Conservation (phyloP, 257 asterid species). For the Scutellaria galericulata region DNA sequence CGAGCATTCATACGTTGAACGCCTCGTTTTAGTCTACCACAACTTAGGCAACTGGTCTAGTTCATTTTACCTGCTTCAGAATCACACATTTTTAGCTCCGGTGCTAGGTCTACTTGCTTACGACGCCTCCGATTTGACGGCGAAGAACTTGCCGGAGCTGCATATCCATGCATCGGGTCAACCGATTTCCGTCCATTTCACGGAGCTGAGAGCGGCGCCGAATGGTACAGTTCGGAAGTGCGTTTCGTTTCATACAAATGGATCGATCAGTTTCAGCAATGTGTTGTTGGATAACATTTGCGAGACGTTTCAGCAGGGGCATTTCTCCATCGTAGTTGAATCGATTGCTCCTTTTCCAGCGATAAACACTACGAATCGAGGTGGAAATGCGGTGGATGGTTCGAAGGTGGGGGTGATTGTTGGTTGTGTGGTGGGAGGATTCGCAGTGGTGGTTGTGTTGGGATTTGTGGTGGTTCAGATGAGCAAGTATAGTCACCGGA, state of each 20-base stretch:
- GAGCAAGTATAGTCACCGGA: slow-evolving; percentile 49
- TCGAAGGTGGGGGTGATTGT: slow-evolving; percentile 54
- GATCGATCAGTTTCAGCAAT: slow-evolving; percentile 52
- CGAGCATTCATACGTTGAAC: slow-evolving; percentile 55
- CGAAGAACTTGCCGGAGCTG: slow-evolving; percentile 52
- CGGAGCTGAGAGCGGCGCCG: slow-evolving; percentile 41
- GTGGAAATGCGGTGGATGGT: slow-evolving; percentile 28
- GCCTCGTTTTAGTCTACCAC: slow-evolving; percentile 74
- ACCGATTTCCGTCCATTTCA: slow-evolving; percentile 65
- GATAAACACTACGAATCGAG: not conserved
- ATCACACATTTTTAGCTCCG: slow-evolving; percentile 63
- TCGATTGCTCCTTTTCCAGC: slow-evolving; percentile 45
- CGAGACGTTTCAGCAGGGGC: slow-evolving; percentile 66
- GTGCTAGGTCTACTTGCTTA: slow-evolving; percentile 72
- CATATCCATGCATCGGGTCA: slow-evolving; percentile 45
- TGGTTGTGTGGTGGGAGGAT: slow-evolving; percentile 61
- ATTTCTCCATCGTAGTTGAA: slow-evolving; percentile 67
- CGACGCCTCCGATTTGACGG: slow-evolving; percentile 57
- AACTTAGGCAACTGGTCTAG: slow-evolving; percentile 64
- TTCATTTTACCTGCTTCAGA: slow-evolving; percentile 47
- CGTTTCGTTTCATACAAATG: slow-evolving; percentile 52
- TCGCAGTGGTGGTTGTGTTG: slow-evolving; percentile 47
- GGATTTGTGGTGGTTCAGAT: slow-evolving; percentile 46
- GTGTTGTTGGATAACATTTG: slow-evolving; percentile 51
- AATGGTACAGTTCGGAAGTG: slow-evolving; percentile 57